Percentiles rank a stretch among this genome's conserved stretches.
Conservation (phyloP, 176 grass and related monocot genomes). For the barley (Hordeum vulgare) region DNA sequence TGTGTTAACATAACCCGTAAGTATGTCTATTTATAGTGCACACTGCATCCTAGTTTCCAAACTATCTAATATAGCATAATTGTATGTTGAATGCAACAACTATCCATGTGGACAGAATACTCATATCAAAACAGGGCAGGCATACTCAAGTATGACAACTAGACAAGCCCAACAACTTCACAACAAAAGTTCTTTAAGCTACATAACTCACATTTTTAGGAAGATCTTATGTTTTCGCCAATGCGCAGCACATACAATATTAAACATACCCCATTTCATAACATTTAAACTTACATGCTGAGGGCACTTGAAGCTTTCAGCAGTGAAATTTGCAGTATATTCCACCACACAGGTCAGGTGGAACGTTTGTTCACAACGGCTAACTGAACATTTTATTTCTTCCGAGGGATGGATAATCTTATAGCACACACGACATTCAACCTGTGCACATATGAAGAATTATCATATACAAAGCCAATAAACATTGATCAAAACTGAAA, state of each 20-base stretch:
- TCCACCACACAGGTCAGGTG: slow-evolving; percentile 45
- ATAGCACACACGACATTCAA: slow-evolving; percentile 65
- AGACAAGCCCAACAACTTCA: not conserved
- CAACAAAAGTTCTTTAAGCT: not conserved
- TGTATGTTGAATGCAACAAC: not conserved
- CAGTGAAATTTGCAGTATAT: slow-evolving; percentile 25
- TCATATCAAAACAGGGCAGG: not conserved
- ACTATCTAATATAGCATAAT: not conserved
- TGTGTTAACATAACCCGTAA: not conserved
- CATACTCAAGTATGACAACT: not conserved
- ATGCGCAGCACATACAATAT: not conserved
- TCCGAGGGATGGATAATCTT: slow-evolving; percentile 59
- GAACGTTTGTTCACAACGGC: slow-evolving; percentile 43
- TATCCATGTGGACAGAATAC: not conserved
- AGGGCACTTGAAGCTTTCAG: slow-evolving; percentile 62
- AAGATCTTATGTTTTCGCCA: not conserved
- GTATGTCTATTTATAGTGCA: not conserved
- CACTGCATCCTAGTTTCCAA: not conserved
- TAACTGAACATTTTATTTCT: slow-evolving; percentile 58
- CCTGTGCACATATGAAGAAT: slow-evolving; percentile 47
- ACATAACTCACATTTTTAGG: slow-evolving; percentile 7
- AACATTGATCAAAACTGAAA: slow-evolving; percentile 12
- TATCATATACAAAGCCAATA: slow-evolving; percentile 9
- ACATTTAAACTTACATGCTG: slow-evolving; percentile 62
- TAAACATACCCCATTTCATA: not conserved